Evolutionary conservation across 2,329 filamentous ascomycete species (phyloP), one percentile per base, ranked within the genome.

Genomic region (Westerdykella sp.): DNA sequence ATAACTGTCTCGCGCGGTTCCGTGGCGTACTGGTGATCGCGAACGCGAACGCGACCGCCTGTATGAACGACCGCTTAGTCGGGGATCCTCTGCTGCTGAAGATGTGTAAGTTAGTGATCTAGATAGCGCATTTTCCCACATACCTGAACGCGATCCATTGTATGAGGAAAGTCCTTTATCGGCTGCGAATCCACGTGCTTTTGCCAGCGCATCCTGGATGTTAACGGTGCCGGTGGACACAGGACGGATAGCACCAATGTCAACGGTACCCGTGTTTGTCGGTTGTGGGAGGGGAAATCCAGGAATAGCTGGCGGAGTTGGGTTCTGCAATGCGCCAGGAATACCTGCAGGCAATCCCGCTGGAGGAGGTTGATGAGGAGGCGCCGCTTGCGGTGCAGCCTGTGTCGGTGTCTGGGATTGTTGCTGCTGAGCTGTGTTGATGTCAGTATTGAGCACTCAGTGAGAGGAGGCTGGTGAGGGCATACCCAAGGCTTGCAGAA

Each of bases 161-260:
- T 73, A 73, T 47, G 73, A 74, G 16, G 66, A 54, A 39, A 88
- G 73, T 47, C 86, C 87, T 61, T 87, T 86, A 63, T 91, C 84
- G 23, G 85, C 81, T 34, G 88, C 87, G 65, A 86, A 87, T 34
- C 83, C 85, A 63, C 86, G 85, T 37, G 87, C 88, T 64, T 89
- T 87, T 32, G 88, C 86, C 56, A 95, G 83, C 39, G 87, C 85
- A 65, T 94, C 87, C 45, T 84, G 79, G 51, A 95, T 83, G 66
- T 83, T 91, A 55, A 94, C 83, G 15, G 84, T 87, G 45, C 88
- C 88, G 23, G 85, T 86, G 62, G 78, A 87, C 43, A 84, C 78
- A 4, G 88, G 87, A 57, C 85, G 85, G 61, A 93, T 87, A 43
- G 79, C 77, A 68, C 84, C 90, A 41, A 95, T 69, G 61, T 95